phyloP scores from a whole-genome alignment of 2,329 filamentous ascomycete genomes.

The Pseudocercospora crystallina region DNA sequence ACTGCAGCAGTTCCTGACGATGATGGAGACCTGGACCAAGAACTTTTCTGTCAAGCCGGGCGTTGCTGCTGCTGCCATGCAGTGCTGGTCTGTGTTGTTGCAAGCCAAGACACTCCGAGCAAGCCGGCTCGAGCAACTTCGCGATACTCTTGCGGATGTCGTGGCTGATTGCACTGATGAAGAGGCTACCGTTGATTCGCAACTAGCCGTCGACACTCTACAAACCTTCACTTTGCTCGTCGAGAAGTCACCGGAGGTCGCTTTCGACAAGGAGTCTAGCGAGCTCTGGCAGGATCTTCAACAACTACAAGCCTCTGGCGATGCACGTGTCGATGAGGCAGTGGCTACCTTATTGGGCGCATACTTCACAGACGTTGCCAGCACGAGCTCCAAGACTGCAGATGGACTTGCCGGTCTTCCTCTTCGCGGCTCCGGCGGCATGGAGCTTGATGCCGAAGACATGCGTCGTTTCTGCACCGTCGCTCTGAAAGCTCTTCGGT shows the following conservation, averaged over 20 bases:
- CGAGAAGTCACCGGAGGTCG: slow-evolving; percentile 62
- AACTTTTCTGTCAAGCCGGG: slow-evolving; percentile 67
- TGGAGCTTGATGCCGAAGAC: slow-evolving; percentile 64
- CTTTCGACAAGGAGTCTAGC: slow-evolving; percentile 61
- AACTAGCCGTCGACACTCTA: slow-evolving; percentile 72
- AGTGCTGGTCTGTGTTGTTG: slow-evolving; percentile 81
- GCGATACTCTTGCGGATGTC: slow-evolving; percentile 51
- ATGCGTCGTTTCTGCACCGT: slow-evolving; percentile 60
- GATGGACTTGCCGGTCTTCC: slow-evolving; percentile 57
- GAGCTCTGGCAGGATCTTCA: slow-evolving; percentile 71
- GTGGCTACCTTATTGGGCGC: slow-evolving; percentile 71
- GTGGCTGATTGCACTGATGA: slow-evolving; percentile 51
- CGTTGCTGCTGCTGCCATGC: slow-evolving; percentile 71
- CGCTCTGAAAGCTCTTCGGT: slow-evolving; percentile 61
- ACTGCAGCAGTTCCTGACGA: slow-evolving; percentile 65
- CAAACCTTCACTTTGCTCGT: slow-evolving; percentile 68
- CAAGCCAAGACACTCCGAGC: slow-evolving; percentile 63
- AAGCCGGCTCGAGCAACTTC: slow-evolving; percentile 66
- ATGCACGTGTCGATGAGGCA: slow-evolving; percentile 73
- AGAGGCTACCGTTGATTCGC: slow-evolving; percentile 62
- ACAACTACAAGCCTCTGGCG: slow-evolving; percentile 68
- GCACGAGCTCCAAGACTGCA: slow-evolving; percentile 53
- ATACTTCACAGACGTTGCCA: slow-evolving; percentile 79
- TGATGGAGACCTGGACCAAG: slow-evolving; percentile 71
- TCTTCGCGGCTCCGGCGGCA: slow-evolving; percentile 68